phyloP scores from a whole-genome alignment of 2,329 filamentous ascomycete species.

The Dothistroma septosporum region DNA sequence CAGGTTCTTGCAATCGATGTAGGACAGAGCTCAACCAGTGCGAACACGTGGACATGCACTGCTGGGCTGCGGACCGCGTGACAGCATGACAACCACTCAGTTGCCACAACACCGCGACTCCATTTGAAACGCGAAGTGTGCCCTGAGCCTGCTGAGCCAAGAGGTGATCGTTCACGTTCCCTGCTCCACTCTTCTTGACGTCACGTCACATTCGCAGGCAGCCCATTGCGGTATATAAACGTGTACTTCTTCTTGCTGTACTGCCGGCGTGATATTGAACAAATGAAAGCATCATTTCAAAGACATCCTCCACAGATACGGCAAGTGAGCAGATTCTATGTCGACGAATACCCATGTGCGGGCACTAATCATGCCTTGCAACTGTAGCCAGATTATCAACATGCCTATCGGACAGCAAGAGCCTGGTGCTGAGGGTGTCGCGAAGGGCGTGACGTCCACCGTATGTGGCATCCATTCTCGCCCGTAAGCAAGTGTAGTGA shows the following conservation, averaged over 20 bases:
- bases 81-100: background rate
- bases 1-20: background rate
- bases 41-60: background rate
- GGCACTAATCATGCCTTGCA: background rate
- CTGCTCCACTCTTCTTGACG: background rate
- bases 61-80: background rate
- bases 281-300: background rate
- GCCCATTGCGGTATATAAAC: background rate
- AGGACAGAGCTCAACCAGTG: background rate
- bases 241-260: background rate
- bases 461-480: constrained; percentile 9
- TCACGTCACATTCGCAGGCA: background rate
- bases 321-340: too few relatives aligned
- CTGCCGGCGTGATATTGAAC: background rate
- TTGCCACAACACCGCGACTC: background rate
- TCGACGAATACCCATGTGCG: background rate
- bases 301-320: too few relatives aligned
- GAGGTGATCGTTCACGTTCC: background rate
- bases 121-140: background rate
- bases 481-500: too few relatives aligned
- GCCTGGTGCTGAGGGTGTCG: constrained; percentile 27
- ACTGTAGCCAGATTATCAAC: constrained; percentile 9
- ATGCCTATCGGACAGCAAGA: constrained; percentile 16
- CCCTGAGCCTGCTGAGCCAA: background rate
- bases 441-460: constrained; percentile 34